These are phyloP conservation scores for Cryphonectria parasitica DNA, from an alignment of 2,329 filamentous ascomycete species.

Conservation along the genomic window DNA sequence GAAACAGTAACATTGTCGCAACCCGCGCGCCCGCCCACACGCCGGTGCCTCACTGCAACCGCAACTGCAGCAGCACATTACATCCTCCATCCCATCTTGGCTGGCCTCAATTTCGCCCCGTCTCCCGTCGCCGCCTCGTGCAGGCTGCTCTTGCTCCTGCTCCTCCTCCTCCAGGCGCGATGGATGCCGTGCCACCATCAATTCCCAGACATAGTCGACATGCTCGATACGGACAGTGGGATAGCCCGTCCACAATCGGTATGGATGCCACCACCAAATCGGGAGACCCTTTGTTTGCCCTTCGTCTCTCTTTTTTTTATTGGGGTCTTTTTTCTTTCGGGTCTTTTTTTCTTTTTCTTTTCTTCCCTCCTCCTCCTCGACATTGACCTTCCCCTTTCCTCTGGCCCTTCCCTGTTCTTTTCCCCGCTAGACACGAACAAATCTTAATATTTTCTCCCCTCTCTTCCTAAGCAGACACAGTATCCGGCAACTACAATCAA, in stretches of 20 bases:
- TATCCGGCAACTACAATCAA: slow-evolving; percentile 23
- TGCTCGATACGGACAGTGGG: slow-evolving; percentile 23
- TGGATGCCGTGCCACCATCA: slow-evolving; percentile 33
- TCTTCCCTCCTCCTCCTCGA: neutral
- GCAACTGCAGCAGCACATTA: neutral
- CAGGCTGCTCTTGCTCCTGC: neutral
- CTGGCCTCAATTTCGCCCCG: neutral
- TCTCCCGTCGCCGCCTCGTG: neutral
- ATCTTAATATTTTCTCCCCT: neutral
- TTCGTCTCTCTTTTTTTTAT: neutral
- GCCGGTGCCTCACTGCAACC: neutral
- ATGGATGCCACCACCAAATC: neutral
- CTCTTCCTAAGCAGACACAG: slow-evolving; percentile 18
- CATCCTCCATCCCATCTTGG: slow-evolving; percentile 3
- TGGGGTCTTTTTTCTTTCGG: neutral
- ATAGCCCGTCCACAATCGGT: slow-evolving; percentile 22
- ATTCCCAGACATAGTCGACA: slow-evolving; percentile 31
- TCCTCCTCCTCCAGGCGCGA: slow-evolving; percentile 14
- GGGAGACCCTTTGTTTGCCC: neutral
- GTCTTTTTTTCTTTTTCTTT: neutral
- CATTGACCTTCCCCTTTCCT: neutral
- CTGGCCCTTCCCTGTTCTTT: neutral
- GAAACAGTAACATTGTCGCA: neutral
- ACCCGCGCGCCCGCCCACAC: neutral
- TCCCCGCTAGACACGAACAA: slow-evolving; percentile 22